Base-by-base conservation (phyloP, 2,329 filamentous ascomycete genomes). In the Trichoderma afroharzianum region DNA sequence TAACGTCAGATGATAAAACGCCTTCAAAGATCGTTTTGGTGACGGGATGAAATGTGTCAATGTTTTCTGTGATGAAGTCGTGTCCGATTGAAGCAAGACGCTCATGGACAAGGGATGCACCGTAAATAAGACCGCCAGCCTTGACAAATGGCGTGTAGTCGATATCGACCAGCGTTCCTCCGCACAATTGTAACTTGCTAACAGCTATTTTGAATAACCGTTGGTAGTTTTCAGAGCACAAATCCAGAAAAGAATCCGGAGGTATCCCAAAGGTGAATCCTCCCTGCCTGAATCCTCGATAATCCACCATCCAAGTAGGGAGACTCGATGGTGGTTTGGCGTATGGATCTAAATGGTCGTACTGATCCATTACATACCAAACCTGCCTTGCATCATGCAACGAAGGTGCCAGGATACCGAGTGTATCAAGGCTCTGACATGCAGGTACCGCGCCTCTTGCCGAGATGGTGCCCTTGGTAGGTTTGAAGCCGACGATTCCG, bases 401-500 rank as follows among this genome's bases (percentile, higher is more conserved):
- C 15, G 66, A 68, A 33, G 36, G 66, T n/a, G 66, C 66, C 1
- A 68, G 18, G 15, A 68, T 15, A 26, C 66, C 66, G 2, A 68
- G 47, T 12, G 55, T 59, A 33, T 68, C 66, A 12, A 68, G 66
- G 7, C 66, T 68, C 14, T 61, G 53, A 5, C 36, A 61, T 26
- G 66, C 66, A 6, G 55, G 66, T 9, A 68, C 55, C 36, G 28
- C 66, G 4, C 55, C 55, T 47, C 66, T 59, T 1, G 66, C 66
- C 7, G 66, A 68, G 8, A 68, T 61, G 8, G 66, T 68, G 11
- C 66, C 66, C 14, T 68, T 68, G 12, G 66, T 68, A 3, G 66
- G 66, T 9, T 73, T 68, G 66, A 61, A 68, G 50, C 75, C 75
- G 8, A 72, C 74, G 21, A 72, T 70, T 36, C 75, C 74, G 6